A percentile compares a stretch with the other conserved stretches of the same genome.
Evolutionary conservation across 192 early-diverging fungal genomes (phyloP).

Genomic region (Backusella liffmaniae): DNA sequence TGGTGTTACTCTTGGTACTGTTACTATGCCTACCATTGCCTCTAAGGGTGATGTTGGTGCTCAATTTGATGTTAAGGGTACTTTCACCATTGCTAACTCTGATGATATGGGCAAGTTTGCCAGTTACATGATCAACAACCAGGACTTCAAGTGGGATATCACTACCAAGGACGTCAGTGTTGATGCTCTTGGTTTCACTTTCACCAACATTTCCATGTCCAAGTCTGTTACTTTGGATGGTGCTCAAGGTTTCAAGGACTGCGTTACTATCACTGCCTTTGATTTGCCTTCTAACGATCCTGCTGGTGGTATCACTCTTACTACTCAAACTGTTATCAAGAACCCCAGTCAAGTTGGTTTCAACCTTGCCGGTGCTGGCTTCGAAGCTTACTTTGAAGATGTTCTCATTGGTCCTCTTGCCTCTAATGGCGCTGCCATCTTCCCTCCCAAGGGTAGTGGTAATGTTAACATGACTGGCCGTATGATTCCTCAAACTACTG

Average conservation of each 20-base stretch:
- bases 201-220: conserved; percentile 47
- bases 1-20: conserved; percentile 42
- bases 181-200: conserved; percentile 49
- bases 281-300: conserved; percentile 57
- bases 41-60: conserved; percentile 50
- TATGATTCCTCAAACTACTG: conserved; percentile 47
- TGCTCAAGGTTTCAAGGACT: conserved; percentile 46
- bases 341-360: conserved; percentile 59
- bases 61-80: conserved; percentile 38
- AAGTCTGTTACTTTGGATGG: conserved; percentile 51
- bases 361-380: conserved; percentile 44
- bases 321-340: conserved; percentile 58
- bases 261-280: conserved; percentile 42
- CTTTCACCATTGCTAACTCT: conserved; percentile 42
- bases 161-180: conserved; percentile 44
- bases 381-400: conserved; percentile 42
- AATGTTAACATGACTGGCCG: conserved; percentile 51
- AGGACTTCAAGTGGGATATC: conserved; percentile 50
- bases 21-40: conserved; percentile 44
- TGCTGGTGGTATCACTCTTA: conserved; percentile 60
- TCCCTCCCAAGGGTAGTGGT: conserved; percentile 29
- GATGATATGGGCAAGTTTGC: conserved; percentile 49
- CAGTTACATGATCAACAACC: conserved; percentile 48
- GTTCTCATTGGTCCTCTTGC: conserved; percentile 49
- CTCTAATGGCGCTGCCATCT: conserved; percentile 36